A percentile compares a stretch with the other conserved stretches of the same genome.
Conservation (phyloP, 2,329 filamentous ascomycete genomes). For the Trichoderma sp. region DNA sequence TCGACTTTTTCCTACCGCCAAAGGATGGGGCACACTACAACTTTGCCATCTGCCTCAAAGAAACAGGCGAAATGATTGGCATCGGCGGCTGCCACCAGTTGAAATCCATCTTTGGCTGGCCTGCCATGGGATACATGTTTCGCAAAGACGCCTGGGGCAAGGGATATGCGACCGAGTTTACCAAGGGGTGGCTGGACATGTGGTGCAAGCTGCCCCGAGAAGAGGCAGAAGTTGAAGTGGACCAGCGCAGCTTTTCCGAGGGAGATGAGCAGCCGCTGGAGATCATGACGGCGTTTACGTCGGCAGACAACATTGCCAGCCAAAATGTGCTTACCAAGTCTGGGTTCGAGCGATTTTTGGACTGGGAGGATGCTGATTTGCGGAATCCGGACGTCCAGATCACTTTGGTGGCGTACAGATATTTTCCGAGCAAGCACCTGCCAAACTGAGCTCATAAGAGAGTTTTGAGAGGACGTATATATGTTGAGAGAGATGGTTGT, state of each 20-base stretch:
- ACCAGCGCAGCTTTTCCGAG: slow-evolving; percentile 29
- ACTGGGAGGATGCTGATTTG: slow-evolving; percentile 34
- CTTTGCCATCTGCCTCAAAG: background rate
- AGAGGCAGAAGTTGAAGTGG: slow-evolving; percentile 42
- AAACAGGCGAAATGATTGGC: slow-evolving; percentile 1
- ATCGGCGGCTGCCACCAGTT: slow-evolving; percentile 1
- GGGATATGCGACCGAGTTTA: slow-evolving; percentile 56
- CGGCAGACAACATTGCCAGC: slow-evolving; percentile 50
- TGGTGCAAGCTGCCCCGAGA: slow-evolving; percentile 50
- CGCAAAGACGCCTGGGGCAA: slow-evolving; percentile 50
- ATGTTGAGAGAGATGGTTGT: background rate
- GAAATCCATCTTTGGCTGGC: slow-evolving; percentile 44
- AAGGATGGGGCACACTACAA: background rate
- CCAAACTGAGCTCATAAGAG: background rate
- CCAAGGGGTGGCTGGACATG: slow-evolving; percentile 43
- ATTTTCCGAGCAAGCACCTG: background rate
- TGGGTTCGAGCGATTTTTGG: slow-evolving; percentile 51
- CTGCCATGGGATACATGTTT: slow-evolving; percentile 58
- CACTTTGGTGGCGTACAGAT: background rate
- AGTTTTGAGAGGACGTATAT: rapidly evolving
- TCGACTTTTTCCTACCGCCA: background rate
- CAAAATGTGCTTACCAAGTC: slow-evolving; percentile 54
- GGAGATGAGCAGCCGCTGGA: background rate
- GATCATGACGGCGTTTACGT: background rate
- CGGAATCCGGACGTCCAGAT: slow-evolving; percentile 9